Base-by-base conservation (phyloP, 495 filamentous ascomycete genomes). In the Hypoxylon crocopeplum region DNA sequence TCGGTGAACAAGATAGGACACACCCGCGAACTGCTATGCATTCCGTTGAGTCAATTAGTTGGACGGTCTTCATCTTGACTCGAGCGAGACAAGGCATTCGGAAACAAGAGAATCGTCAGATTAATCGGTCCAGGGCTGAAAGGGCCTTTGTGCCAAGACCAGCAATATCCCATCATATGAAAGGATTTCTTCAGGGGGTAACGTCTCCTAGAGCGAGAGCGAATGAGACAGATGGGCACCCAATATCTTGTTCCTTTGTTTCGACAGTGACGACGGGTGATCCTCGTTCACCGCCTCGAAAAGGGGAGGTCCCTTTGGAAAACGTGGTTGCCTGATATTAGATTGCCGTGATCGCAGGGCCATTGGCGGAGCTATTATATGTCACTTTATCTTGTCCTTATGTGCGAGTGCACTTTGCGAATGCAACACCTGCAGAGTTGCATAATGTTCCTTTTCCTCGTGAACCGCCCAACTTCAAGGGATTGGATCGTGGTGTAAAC, bases 271-370 rank as follows among this genome's bases (percentile, higher is more conserved):
- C 37, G 15, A 27, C 15, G 45, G 30, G 24, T 40, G 38, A 54
- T 32, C 54, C 60, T 17, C 48, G 60, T 59, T 64, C 60, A 64
- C 60, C 54, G 60, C 60, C 49, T 59, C 54, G 11, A 51, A 49
- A 48, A 44, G 27, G 58, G 59, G 52, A 63, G 48, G 53, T n/a
- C n/a, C 8, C 24, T 27, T 4, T 27, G 24, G 4, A 27, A 49
- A 64, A 64, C 29, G 47, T 64, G 54, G 60, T 55, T 64, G 60
- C 60, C 60, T 59, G 39, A 55, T 64, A 50, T 54, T 58, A 55
- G 45, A 49, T 54, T 64, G 38, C 20, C 36, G 48, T 42, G 41
- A 29, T 46, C 27, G 54, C 49, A 59, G 44, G 32, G 24, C 47
- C 30, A 64, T 64, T 64, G 54, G 48, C 48, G 47, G 54, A 45